A percentile compares a stretch with the other conserved stretches of the same genome.
Evolutionary conservation across 192 early-diverging fungal species (phyloP).

Genomic region (Haplosporangium gracile): DNA sequence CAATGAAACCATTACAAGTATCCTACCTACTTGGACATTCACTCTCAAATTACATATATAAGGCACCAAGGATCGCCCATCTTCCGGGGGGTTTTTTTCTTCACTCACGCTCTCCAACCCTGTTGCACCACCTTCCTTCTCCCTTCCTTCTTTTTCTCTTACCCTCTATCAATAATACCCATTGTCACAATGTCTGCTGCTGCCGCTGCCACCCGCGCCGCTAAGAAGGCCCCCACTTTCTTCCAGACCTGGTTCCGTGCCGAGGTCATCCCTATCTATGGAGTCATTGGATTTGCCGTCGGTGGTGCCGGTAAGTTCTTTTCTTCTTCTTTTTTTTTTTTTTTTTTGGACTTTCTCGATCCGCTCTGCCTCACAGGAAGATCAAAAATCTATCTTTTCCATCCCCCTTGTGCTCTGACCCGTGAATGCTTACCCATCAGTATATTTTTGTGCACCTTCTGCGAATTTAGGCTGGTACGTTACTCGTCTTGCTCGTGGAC

Average conservation of each 20-base stretch:
- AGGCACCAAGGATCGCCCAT: background rate
- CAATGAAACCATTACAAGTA: background rate
- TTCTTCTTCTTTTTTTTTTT: background rate
- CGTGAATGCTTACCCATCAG: background rate
- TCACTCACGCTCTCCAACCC: background rate
- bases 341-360: no score
- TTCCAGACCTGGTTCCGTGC: slow-evolving; percentile 68
- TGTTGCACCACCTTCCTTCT: background rate
- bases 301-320: slow-evolving; percentile 42
- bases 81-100: background rate
- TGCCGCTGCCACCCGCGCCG: slow-evolving; percentile 54
- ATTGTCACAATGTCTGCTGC: slow-evolving; percentile 58
- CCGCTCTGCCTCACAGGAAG: background rate
- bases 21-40: no score
- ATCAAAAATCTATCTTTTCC: background rate
- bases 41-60: background rate
- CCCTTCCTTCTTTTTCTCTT: slow-evolving; percentile 8
- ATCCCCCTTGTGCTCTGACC: background rate
- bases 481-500: slow-evolving; percentile 67
- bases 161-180: slow-evolving; percentile 6
- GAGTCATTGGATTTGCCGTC: slow-evolving; percentile 61
- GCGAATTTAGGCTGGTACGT: slow-evolving; percentile 60
- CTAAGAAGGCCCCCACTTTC: slow-evolving; percentile 60
- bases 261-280: slow-evolving; percentile 72
- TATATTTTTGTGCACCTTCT: background rate